A percentile compares a stretch with the other conserved stretches of the same genome.
Conservation (phyloP, 768 basidiomycete species). For the Clitopilus hobsonii region DNA sequence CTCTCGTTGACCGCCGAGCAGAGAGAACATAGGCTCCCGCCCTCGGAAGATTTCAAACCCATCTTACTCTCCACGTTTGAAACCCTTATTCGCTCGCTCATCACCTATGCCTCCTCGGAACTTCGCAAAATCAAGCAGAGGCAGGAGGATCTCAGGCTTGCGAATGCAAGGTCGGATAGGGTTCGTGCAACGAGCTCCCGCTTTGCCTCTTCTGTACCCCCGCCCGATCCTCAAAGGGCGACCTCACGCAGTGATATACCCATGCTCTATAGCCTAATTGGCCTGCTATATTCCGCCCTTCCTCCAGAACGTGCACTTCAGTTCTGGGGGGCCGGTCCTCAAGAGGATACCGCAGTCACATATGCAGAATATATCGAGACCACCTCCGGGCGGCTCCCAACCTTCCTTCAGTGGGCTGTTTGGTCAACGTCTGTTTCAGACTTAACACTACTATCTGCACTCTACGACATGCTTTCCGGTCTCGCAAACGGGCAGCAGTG, state of each 20-base stretch:
- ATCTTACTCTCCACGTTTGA: constrained; percentile 63
- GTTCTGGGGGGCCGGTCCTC: constrained; percentile 74
- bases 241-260: constrained; percentile 80
- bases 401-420: constrained; percentile 87
- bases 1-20: constrained; percentile 31
- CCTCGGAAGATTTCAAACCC: constrained; percentile 48
- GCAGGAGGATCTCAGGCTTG: constrained; percentile 80
- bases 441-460: constrained; percentile 64
- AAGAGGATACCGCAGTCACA: constrained; percentile 33
- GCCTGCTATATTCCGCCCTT: constrained; percentile 70
- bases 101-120: constrained; percentile 76
- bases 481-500: constrained; percentile 81
- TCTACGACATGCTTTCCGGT: constrained; percentile 88
- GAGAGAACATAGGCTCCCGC: constrained; percentile 40
- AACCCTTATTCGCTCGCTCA: constrained; percentile 61
- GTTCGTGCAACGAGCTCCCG: constrained; percentile 46
- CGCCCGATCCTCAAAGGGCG: constrained; percentile 25
- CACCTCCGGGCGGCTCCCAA: constrained; percentile 57
- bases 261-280: constrained; percentile 78
- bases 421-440: constrained; percentile 80
- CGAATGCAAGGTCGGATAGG: constrained; percentile 61
- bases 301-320: constrained; percentile 76
- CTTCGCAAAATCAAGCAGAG: constrained; percentile 83
- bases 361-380: constrained; percentile 61
- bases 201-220: constrained; percentile 36